Conservation (phyloP, 106 monocot species). For the Dendrobium catenatum region DNA sequence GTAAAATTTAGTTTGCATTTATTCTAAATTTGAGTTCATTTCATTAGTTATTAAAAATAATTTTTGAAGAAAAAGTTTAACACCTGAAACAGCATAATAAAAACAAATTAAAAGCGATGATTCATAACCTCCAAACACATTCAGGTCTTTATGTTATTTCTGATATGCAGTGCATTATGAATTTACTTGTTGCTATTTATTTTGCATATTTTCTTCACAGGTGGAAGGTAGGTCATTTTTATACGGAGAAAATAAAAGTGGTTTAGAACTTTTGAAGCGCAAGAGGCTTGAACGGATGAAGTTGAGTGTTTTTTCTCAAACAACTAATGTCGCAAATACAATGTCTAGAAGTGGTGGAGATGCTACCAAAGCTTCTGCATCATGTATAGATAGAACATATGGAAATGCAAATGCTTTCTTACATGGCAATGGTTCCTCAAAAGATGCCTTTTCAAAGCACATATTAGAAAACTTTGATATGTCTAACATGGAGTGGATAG, state of each 20-base stretch:
- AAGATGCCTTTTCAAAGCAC: conserved; percentile 40
- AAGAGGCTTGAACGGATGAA: conserved; percentile 40
- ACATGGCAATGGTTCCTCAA: conserved; percentile 7
- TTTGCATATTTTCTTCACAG: conserved; percentile 20
- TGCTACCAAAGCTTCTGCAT: conserved; percentile 35
- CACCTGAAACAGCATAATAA: too few species aligned
- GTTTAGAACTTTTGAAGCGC: conserved; percentile 54
- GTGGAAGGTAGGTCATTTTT: conserved; percentile 61
- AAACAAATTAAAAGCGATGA: too few species aligned
- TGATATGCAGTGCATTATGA: neutral
- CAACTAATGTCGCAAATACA: conserved; percentile 20
- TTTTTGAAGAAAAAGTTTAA: too few species aligned
- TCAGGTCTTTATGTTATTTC: neutral
- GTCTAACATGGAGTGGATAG: conserved; percentile 80
- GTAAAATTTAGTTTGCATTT: neutral
- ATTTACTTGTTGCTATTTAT: neutral
- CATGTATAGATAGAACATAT: conserved; percentile 33
- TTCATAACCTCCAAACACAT: too few species aligned
- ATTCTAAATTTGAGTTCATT: neutral
- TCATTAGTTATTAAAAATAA: too few species aligned
- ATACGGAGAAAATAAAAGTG: conserved; percentile 46
- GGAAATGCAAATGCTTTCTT: conserved; percentile 18
- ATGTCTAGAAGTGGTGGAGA: conserved; percentile 64
- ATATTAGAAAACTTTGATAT: conserved; percentile 54
- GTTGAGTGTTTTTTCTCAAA: conserved; percentile 17